Evolutionary conservation across 1,284 basidiomycete species (phyloP), one percentile per base, ranked within the genome.

Genomic region (Psilocybe mexicana): DNA sequence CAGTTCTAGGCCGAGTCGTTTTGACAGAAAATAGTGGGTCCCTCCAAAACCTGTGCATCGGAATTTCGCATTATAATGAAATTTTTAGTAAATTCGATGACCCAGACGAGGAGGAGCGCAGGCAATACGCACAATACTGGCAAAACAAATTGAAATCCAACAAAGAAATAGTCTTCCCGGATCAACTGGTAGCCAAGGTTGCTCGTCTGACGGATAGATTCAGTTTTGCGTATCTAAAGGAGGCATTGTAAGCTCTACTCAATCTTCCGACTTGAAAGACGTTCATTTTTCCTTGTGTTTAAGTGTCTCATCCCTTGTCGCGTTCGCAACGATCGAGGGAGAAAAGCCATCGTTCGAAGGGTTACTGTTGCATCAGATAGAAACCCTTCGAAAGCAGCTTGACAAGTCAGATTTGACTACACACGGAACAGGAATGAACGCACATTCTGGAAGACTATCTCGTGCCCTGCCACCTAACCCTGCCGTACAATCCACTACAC

Each of bases 211-310:
- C 90, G 0, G 73, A 79, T 24, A 76, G 78, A 30, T 93, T 93
- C 74, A 90, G 86, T 61, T 93, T 92, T 67, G 90, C 91, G 0
- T 92, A 92, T 69, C 77, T 93, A 64, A 93, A 93, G 67, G 91
- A 93, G 72, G 88, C 83, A 3, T 93, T 93, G 90, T 92, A 68
- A 64, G 88, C 82, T 6, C 42, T 30, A 33, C 5, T 10, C 18
- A 24, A n/a, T 1, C 48, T 11, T 10, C 8, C 26, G 10, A 42
- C 25, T n/a, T 3, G 35, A 11, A 14, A 8, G 28, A 46, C 14
- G 47, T 28, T 50, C 49, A 35, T 36, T 18, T 18, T 18, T 18
- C 18, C 36, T 28, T n/a, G 43, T 40, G 45, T 55, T 65, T 14
- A 63, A 88, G 87, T 63, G 84, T 89, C 11, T 84, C 87, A 1